Base-by-base conservation (phyloP, 768 basidiomycete species). In the Boletus reticulatus region DNA sequence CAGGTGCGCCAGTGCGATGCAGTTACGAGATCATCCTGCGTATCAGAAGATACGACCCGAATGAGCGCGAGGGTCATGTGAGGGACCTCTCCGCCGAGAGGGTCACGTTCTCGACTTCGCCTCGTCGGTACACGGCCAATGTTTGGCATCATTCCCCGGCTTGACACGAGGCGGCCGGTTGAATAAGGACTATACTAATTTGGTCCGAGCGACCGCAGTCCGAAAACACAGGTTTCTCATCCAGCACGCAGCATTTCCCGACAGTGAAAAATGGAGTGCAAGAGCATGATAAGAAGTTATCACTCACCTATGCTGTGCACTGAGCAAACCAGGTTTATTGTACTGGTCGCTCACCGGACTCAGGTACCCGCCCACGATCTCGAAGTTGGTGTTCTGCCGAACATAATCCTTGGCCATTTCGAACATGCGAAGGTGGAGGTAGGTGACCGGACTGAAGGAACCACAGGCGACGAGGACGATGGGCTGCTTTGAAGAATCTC, bases 351-450 rank as follows among this genome's bases (percentile, higher is more conserved):
- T 89, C 69, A 99, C 97, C 32, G 97, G 96, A 62, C 94, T 96
- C 65, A 98, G 84, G 75, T 98, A 98, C 3, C 94, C 94, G 27
- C 90, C 97, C 65, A 98, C 80, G 63, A 99, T 91, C 73, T 97
- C 93, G 66, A 92, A 97, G 60, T 90, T 78, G 46, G 92, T 94
- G 72, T 94, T 92, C 64, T 94, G 90, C 49, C 92, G 85, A 50
- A 91, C 84, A 66, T 94, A 94, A 78, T 98, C 97, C 75, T 89
- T 90, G 53, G 96, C 97, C 97, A 99, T 98, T 71, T 98, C 97
- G 74, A 98, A 99, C 94, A 99, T 98, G 62, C 97, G 91, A 58
- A 98, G 84, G 68, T 97, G 94, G 49, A 96, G 88, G 67, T 94
- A 96, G n/a, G 95, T 97, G 59, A 97, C 89, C 12, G 96, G 96